A percentile compares a stretch with the other conserved stretches of the same genome.
phyloP scores from a whole-genome alignment of 2,329 filamentous ascomycete species.

The Aspergillus quadrilineatus region DNA sequence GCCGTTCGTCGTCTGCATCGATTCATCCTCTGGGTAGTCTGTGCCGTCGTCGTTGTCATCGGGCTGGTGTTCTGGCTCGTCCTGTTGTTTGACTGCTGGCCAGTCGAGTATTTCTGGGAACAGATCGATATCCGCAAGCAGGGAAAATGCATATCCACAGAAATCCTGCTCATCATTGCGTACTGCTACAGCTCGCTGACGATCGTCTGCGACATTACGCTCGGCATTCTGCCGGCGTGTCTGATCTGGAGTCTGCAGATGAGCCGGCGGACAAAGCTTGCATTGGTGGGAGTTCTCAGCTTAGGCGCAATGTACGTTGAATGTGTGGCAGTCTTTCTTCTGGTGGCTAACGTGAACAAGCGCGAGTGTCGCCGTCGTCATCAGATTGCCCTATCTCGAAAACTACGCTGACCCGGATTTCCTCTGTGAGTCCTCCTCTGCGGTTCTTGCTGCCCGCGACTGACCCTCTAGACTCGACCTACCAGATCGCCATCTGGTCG shows the following conservation, averaged over 20 bases:
- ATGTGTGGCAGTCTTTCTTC: slow-evolving; percentile 19
- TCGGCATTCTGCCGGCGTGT: slow-evolving; percentile 54
- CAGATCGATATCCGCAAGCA: slow-evolving; percentile 20
- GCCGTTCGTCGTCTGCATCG: slow-evolving; percentile 41
- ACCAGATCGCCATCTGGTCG: slow-evolving; percentile 45
- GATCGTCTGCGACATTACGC: slow-evolving; percentile 44
- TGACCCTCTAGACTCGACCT: slow-evolving; percentile 39
- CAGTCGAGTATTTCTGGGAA: slow-evolving; percentile 53
- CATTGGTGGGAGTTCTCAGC: slow-evolving; percentile 52
- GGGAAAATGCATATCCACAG: slow-evolving; percentile 42
- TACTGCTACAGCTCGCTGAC: slow-evolving; percentile 52
- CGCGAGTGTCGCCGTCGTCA: slow-evolving; percentile 28
- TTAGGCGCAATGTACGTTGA: slow-evolving; percentile 54
- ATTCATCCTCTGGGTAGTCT: slow-evolving; percentile 47
- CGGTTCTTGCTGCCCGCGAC: neutral
- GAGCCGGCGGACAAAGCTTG: slow-evolving; percentile 50
- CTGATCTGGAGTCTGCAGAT: slow-evolving; percentile 58
- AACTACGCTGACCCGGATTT: slow-evolving; percentile 23
- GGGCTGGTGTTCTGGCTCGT: slow-evolving; percentile 51
- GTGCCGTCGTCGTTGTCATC: slow-evolving; percentile 43
- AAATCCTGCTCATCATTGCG: slow-evolving; percentile 52
- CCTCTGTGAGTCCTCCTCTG: slow-evolving; percentile 21
- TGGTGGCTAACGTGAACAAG: neutral
- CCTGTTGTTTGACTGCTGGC: slow-evolving; percentile 52
- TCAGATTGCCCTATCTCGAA: slow-evolving; percentile 23